Base-by-base conservation (phyloP, 2,329 filamentous ascomycete genomes). In the Pseudogymnoascus sp. region DNA sequence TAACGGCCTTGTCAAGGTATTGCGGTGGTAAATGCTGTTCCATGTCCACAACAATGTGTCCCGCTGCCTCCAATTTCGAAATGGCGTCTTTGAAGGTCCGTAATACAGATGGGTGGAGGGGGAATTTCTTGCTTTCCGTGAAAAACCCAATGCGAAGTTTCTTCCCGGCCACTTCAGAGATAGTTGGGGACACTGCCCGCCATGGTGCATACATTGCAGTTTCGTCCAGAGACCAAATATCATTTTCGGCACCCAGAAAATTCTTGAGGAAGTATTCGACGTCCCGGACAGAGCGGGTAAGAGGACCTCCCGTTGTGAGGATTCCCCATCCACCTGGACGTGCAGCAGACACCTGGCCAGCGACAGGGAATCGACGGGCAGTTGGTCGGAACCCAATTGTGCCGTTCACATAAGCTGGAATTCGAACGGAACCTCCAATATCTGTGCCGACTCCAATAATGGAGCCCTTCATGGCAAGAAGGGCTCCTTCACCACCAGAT, bases 71-170 rank as follows among this genome's bases (percentile, higher is more conserved):
- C 2, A 85, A 68, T 0, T 66, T 67, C 0, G 71, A 69, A 0
- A 75, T 70, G 0, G 79, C 79, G 0, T 67, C 70, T 4, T 78
- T 71, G 1, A 84, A 64, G 1, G 78, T 73, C 1, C 80, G 74
- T 1, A 73, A 74, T 1, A 84, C 75, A 0, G 81, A 79, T 0
- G 83, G 81, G 25, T 83, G 80, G 0, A 84, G 71, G 0, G 79
- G 80, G 31, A 78, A 78, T 1, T 77, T 70, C 0, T 75, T 71
- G 65, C 83, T 79, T 48, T 80, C 78, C 1, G 75, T 63, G 9
- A 82, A 67, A 1, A 84, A 65, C 0, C 83, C 83, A 39, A 85
- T 78, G 0, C 74, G 75, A 3, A 84, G 65, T 59, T 33, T 60
- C 48, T 71, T 68, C 3, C 63, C 33, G 8, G 9, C 33, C 4